Base-by-base conservation (phyloP, 2,329 filamentous ascomycete species). In the Diaporthe vexans region DNA sequence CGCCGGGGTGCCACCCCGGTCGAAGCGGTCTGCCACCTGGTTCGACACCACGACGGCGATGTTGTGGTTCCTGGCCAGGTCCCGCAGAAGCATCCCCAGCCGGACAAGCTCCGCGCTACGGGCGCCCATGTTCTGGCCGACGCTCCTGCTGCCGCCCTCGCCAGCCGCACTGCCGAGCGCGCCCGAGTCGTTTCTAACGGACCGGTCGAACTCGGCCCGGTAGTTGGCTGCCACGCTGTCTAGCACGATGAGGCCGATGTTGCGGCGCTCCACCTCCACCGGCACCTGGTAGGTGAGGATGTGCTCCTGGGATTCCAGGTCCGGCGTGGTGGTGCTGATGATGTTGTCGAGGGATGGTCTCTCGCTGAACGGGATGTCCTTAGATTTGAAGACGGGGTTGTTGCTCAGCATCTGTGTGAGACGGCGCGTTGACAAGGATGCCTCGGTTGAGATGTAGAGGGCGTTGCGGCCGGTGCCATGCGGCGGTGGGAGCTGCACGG, bases 171-270 rank as follows among this genome's bases (percentile, higher is more conserved):
- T 43, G 37, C 85, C 83, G 73, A 59, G 40, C 21, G 54, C 29
- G 19, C 46, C 48, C 24, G 70, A 33, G 57, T 61, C 35, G 58
- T 46, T 46, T 48, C 24, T 63, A 35, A n/a, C 46, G 5, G 70
- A 72, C 10, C 91, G 89, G 78, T 95, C 93, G 79, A 95, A 97
- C 82, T 98, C 96, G 67, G 94, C 95, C 77, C 97, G 93, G 83
- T 97, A 99, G 84, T 99, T 99, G 75, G 97, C 95, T 0, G 97
- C 95, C 37, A 99, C 93, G 7, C 94, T 97, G 85, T 99, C 97
- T 43, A 99, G 85, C 19, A 98, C 89, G 1, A 99, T 85, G 1
- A 99, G 89, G 2, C 96, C 95, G 70, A 98, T 88, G 76, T 92
- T 89, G 82, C 94, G 91, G 61, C 94, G 91, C 77, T 90, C 86